Evolutionary conservation across 2,329 filamentous ascomycete species (phyloP), one percentile per base, ranked within the genome.

Genomic region (Hymenoscyphus fructigenus): DNA sequence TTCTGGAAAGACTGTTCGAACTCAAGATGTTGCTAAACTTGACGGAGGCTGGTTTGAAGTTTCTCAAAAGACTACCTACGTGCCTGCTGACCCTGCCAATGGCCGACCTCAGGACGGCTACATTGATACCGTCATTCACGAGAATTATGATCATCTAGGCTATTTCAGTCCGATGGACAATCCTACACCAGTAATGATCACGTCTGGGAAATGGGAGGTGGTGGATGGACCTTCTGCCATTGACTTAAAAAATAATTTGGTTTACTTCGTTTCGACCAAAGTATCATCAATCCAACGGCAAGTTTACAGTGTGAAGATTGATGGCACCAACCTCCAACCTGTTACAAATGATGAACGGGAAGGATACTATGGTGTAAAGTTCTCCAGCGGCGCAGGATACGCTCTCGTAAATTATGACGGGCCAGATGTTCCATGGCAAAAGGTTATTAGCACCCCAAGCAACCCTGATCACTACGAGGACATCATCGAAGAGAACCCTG

Each of bases 21-120:
- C 88, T 23, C 85, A 91, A 59, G 88, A 99, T 76, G 87, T 97
- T 59, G 86, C 88, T 69, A 84, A 89, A 64, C 82, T 97, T n/a
- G 95, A 99, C 76, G 93, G 93, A 26, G 96, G 95, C 38, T 99
- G 95, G 95, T 94, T 97, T 72, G 95, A 99, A 78, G 92, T 97
- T 53, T 92, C 92, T 0, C 90, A 97, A 72, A 86, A 89, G 53
- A 97, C 93, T 3, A 88, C 82, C 15, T 98, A 90, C 74, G 89
- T 99, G 64, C 95, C 95, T 1, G 91, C 92, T 3, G 92, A 97
- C 75, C 85, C 90, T 26, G 77, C 79, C 12, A 92, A 91, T 67
- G 91, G 91, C 15, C 88, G 93, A 26, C 82, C 85, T 1, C 78
- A 94, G 5, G 93, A 97, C 76, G 95, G 95, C 26, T 99, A 99